A percentile compares a stretch with the other conserved stretches of the same genome.
These are phyloP conservation scores for Acanthamoeba healyi DNA, from an alignment of 208 protist genomes.

Conservation along the genomic window DNA sequence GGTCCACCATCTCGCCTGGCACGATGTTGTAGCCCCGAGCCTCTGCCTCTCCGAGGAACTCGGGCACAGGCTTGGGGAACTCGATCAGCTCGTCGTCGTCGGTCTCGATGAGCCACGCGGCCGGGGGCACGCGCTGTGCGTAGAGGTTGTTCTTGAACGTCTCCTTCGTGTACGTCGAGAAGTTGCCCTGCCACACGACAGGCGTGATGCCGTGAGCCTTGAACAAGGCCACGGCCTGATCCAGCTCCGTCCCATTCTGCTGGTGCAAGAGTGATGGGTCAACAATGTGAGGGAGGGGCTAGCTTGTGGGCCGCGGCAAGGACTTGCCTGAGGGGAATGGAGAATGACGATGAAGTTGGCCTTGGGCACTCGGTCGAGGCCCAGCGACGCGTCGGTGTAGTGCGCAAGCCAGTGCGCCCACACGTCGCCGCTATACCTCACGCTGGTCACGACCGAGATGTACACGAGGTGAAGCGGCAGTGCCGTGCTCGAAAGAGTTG, in stretches of 20 bases:
- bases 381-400: background rate
- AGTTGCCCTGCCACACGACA: background rate
- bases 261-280: too few relatives aligned
- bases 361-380: background rate
- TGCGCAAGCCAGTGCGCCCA: background rate
- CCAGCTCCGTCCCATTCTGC: background rate
- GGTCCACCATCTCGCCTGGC: background rate
- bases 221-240: background rate
- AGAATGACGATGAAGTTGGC: background rate
- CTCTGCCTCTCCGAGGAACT: background rate
- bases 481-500: too few relatives aligned
- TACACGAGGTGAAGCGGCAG: too few relatives aligned
- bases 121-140: background rate
- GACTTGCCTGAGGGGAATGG: background rate
- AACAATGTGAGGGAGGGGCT: too few relatives aligned
- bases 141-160: background rate
- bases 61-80: background rate
- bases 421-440: background rate
- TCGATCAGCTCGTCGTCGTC: conserved; percentile 59
- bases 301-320: too few relatives aligned
- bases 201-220: background rate
- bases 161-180: background rate
- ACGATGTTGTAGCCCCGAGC: background rate
- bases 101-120: background rate
- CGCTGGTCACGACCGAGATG: background rate